Conservation (phyloP, 2,329 filamentous ascomycete species). For the Fusarium papillatum region DNA sequence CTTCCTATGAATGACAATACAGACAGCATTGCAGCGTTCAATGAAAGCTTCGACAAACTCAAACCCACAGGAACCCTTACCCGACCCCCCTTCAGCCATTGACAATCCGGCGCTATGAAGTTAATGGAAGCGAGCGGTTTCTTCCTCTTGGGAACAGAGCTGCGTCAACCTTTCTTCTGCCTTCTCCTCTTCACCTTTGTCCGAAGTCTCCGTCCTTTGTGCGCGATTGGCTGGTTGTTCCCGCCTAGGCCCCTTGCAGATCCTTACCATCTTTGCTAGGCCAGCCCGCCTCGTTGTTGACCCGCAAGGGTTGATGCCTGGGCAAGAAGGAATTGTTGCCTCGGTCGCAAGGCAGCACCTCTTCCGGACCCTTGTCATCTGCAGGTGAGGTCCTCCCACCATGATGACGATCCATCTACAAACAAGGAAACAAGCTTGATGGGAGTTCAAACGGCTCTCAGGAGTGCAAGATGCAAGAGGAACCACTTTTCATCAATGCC, state of each 20-base stretch:
- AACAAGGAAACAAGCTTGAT: conserved; percentile 38
- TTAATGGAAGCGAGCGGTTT: conserved; percentile 3
- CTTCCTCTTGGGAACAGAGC: conserved; percentile 9
- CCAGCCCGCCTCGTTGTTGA: conserved; percentile 21
- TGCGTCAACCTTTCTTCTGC: conserved; percentile 23
- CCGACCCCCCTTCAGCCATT: conserved; percentile 18
- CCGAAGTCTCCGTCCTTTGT: conserved; percentile 17
- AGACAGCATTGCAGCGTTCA: background rate
- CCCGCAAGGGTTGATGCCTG: conserved; percentile 24
- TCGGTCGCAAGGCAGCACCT: conserved; percentile 37
- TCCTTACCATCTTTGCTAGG: conserved; percentile 18
- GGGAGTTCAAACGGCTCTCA: conserved; percentile 11
- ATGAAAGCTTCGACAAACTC: conserved; percentile 19
- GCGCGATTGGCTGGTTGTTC: conserved; percentile 28
- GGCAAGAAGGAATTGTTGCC: conserved; percentile 21
- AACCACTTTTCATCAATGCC: conserved; percentile 28
- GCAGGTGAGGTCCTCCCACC: conserved; percentile 22
- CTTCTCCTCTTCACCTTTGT: conserved; percentile 11
- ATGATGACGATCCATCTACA: conserved; percentile 27
- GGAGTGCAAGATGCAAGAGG: background rate
- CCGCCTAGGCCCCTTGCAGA: conserved; percentile 30
- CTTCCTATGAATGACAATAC: background rate
- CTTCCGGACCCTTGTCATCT: conserved; percentile 16
- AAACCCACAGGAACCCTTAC: conserved; percentile 11
- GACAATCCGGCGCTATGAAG: conserved; percentile 10